Evolutionary conservation across 2,329 filamentous ascomycete genomes (phyloP).

Genomic region (Penicillium sp.): DNA sequence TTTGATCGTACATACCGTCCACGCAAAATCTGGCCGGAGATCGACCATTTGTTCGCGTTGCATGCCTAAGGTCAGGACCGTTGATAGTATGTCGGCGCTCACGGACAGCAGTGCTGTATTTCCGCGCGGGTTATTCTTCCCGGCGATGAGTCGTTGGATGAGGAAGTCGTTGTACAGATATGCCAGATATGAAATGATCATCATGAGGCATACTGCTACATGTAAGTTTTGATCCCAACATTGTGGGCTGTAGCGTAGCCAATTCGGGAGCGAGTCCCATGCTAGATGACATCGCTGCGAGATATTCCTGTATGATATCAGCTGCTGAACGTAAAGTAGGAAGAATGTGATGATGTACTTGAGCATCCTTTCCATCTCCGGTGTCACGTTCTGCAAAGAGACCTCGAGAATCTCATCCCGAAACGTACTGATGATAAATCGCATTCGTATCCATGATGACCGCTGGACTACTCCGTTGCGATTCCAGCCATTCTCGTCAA

Average conservation of each 20-base stretch:
- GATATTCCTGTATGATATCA: slow-evolving; percentile 17
- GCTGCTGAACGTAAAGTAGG: not conserved
- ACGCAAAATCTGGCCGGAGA: slow-evolving; percentile 24
- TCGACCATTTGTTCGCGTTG: slow-evolving; percentile 25
- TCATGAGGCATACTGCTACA: slow-evolving; percentile 32
- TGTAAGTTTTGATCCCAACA: slow-evolving; percentile 22
- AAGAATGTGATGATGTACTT: not conserved
- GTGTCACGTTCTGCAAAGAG: slow-evolving; percentile 18
- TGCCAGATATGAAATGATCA: slow-evolving; percentile 24
- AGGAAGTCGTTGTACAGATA: slow-evolving; percentile 32
- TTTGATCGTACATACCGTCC: slow-evolving; percentile 13
- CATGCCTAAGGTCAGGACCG: slow-evolving; percentile 22
- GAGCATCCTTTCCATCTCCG: slow-evolving; percentile 15
- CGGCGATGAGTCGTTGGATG: slow-evolving; percentile 27
- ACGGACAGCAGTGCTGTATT: slow-evolving; percentile 20
- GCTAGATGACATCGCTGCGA: slow-evolving; percentile 21
- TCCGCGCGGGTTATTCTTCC: slow-evolving; percentile 20
- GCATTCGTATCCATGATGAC: slow-evolving; percentile 25
- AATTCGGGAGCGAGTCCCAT: slow-evolving; percentile 23
- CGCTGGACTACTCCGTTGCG: slow-evolving; percentile 14
- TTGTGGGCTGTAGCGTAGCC: slow-evolving; percentile 21
- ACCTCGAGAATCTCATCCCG: slow-evolving; percentile 30
- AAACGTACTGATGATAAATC: slow-evolving; percentile 26
- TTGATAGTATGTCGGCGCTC: slow-evolving; percentile 25
- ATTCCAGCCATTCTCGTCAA: slow-evolving; percentile 26